phyloP scores from a whole-genome alignment of 495 filamentous ascomycete genomes.

The Neohortaea acidophila region DNA sequence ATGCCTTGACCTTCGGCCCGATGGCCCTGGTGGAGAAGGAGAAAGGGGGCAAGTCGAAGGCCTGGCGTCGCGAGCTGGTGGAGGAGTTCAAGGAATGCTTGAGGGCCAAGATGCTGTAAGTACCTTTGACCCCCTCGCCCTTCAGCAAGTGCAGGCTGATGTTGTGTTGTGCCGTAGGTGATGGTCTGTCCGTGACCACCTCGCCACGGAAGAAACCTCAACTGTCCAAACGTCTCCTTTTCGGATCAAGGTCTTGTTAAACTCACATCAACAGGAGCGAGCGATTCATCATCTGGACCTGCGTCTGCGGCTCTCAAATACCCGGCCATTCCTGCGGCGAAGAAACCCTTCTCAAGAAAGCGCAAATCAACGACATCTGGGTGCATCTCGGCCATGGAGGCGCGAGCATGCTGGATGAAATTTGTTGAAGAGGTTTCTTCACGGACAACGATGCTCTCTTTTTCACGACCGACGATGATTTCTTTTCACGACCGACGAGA shows the following conservation, averaged over 20 bases:
- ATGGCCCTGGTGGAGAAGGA: slow-evolving; percentile 8
- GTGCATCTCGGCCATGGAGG: not conserved
- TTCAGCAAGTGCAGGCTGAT: not conserved
- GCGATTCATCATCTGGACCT: slow-evolving; percentile 2
- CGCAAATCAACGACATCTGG: not conserved
- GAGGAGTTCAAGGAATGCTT: slow-evolving; percentile 11
- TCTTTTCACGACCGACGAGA: no score
- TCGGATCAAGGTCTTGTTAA: not conserved
- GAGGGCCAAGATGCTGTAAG: slow-evolving; percentile 14
- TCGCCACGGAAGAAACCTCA: not conserved
- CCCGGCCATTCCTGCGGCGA: slow-evolving; percentile 3
- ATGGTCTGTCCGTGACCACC: not conserved
- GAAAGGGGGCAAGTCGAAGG: slow-evolving; percentile 4
- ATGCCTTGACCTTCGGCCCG: slow-evolving; percentile 10
- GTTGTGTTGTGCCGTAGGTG: not conserved
- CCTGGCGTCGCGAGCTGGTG: not conserved
- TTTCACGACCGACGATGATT: no score
- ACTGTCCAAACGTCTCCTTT: not conserved
- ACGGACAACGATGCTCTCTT: no score
- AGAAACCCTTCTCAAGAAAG: slow-evolving; percentile 1
- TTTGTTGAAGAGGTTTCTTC: no score
- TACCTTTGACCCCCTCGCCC: not conserved
- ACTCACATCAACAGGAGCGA: not conserved
- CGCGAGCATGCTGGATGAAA: no score
- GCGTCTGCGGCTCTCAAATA: slow-evolving; percentile 9